A percentile compares a stretch with the other conserved stretches of the same genome.
These are phyloP conservation scores for Epichloe coenophiala DNA, from an alignment of 2,329 filamentous ascomycete genomes.

Conservation along the genomic window DNA sequence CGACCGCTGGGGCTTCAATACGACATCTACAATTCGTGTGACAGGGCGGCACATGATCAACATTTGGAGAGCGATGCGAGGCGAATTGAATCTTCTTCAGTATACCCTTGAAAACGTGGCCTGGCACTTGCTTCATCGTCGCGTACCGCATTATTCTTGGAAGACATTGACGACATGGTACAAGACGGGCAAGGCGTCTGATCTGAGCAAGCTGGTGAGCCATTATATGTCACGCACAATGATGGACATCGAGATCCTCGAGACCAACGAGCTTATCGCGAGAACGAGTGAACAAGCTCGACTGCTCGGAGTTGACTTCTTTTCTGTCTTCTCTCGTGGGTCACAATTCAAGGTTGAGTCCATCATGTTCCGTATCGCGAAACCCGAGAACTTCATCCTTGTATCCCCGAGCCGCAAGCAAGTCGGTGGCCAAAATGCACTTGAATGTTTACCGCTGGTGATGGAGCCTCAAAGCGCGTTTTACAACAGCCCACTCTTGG, in stretches of 20 bases:
- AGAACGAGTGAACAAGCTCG: slow-evolving; percentile 90
- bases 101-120: slow-evolving; percentile 95
- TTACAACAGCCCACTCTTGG: slow-evolving; percentile 77
- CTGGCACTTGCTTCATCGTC: slow-evolving; percentile 76
- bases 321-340: slow-evolving; percentile 84
- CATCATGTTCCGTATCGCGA: slow-evolving; percentile 96
- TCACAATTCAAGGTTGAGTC: slow-evolving; percentile 99
- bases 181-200: slow-evolving; percentile 48
- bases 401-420: slow-evolving; percentile 85
- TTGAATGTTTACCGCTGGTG: slow-evolving; percentile 87
- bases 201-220: slow-evolving; percentile 60
- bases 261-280: slow-evolving; percentile 76
- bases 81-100: slow-evolving; percentile 81
- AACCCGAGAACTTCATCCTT: slow-evolving; percentile 86
- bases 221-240: slow-evolving; percentile 67
- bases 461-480: slow-evolving; percentile 97
- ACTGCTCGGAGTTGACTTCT: slow-evolving; percentile 88
- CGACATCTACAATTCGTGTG: slow-evolving; percentile 82
- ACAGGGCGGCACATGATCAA: slow-evolving; percentile 95
- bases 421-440: slow-evolving; percentile 82
- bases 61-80: slow-evolving; percentile 89
- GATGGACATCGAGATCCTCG: slow-evolving; percentile 80
- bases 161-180: slow-evolving; percentile 75
- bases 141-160: slow-evolving; percentile 79
- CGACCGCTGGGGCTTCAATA: slow-evolving; percentile 88